phyloP scores from a whole-genome alignment of 352 stramenopile species.

The Peronospora tabacina region DNA sequence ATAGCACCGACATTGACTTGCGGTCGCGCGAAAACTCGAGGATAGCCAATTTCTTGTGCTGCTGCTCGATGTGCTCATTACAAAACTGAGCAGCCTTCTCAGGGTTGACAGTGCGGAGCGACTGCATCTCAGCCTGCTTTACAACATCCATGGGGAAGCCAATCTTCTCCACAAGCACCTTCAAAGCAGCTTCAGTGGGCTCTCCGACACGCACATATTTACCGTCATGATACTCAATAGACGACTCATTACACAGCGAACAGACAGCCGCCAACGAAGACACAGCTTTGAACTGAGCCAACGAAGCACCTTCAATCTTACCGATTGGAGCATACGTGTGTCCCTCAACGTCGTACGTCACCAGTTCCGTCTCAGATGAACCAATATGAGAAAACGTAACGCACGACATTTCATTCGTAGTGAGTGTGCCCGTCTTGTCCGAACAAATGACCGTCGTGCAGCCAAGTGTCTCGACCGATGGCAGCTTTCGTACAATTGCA shows the following conservation, averaged over 20 bases:
- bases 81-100: conserved; percentile 74
- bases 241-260: conserved; percentile 96
- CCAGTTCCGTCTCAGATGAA: conserved; percentile 55
- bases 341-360: conserved; percentile 90
- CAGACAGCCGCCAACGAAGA: conserved; percentile 86
- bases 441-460: conserved; percentile 94
- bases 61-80: conserved; percentile 67
- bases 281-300: conserved; percentile 67
- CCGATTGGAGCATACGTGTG: conserved; percentile 90
- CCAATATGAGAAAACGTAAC: conserved; percentile 71
- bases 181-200: conserved; percentile 95
- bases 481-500: conserved; percentile 97
- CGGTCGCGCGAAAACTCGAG: conserved; percentile 95
- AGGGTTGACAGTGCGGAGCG: conserved; percentile 52
- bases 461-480: conserved; percentile 96
- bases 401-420: conserved; percentile 97
- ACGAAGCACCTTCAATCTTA: conserved; percentile 42
- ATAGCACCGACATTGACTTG: conserved; percentile 98
- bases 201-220: conserved; percentile 91
- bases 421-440: conserved; percentile 93
- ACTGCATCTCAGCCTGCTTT: conserved; percentile 56
- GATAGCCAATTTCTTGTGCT: conserved; percentile 89
- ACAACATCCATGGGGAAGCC: conserved; percentile 64
- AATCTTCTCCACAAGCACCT: conserved; percentile 93
- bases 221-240: conserved; percentile 81